phyloP scores from a whole-genome alignment of 805 yeast species.

The Candida silvicultrix region DNA sequence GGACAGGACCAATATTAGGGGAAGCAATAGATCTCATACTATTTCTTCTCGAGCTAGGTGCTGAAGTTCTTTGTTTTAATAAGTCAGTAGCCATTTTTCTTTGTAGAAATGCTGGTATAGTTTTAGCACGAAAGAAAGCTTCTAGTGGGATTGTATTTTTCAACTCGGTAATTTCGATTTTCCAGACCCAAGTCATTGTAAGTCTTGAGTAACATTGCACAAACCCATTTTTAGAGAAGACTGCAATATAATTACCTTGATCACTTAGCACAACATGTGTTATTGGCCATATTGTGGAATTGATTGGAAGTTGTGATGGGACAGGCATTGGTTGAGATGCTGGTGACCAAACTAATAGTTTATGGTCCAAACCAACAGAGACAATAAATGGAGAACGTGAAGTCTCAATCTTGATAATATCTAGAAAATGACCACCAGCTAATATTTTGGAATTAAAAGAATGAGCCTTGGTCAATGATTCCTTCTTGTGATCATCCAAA shows the following conservation, averaged over 20 bases:
- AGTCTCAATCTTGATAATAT: slow-evolving; percentile 54
- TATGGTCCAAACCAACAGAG: slow-evolving; percentile 69
- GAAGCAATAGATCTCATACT: slow-evolving; percentile 23
- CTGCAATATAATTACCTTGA: slow-evolving; percentile 51
- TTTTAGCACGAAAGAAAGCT: slow-evolving; percentile 53
- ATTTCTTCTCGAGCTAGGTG: slow-evolving; percentile 27
- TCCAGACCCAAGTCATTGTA: slow-evolving; percentile 53
- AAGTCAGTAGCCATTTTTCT: slow-evolving; percentile 23
- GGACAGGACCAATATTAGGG: slow-evolving; percentile 14
- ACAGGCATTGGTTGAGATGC: slow-evolving; percentile 38
- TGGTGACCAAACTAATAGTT: slow-evolving; percentile 70
- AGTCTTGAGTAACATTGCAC: slow-evolving; percentile 58
- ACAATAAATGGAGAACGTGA: slow-evolving; percentile 59
- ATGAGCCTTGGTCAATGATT: slow-evolving; percentile 11
- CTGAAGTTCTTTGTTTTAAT: slow-evolving; percentile 7
- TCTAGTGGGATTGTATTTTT: slow-evolving; percentile 38
- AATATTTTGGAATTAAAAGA: slow-evolving; percentile 33
- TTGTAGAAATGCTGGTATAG: slow-evolving; percentile 37
- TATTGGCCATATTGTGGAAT: slow-evolving; percentile 53
- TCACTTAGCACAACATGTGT: slow-evolving; percentile 48
- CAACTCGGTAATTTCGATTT: slow-evolving; percentile 30
- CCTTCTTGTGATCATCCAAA: slow-evolving; percentile 11
- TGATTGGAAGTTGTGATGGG: slow-evolving; percentile 37
- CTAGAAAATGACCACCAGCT: slow-evolving; percentile 51
- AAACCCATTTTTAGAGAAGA: slow-evolving; percentile 45